Percentiles rank a stretch among this genome's conserved stretches.
These are phyloP conservation scores for Solanum arcanum DNA, from an alignment of 257 asterid genomes.

Conservation along the genomic window DNA sequence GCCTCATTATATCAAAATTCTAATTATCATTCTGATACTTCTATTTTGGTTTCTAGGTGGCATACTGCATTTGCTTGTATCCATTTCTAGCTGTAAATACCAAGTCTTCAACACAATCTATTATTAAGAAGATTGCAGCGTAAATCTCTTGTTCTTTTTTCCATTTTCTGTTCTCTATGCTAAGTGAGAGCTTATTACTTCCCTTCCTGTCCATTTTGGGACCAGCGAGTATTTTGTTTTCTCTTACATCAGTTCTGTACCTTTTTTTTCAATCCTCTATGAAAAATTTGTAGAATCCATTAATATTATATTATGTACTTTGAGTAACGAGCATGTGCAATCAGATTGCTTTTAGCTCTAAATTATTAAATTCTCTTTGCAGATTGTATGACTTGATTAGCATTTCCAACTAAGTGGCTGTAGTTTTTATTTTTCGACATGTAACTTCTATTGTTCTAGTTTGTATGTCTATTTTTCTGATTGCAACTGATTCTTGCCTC, in stretches of 20 bases:
- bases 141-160: constrained; percentile 8
- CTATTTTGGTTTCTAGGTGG: constrained; percentile 34
- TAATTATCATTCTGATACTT: neutral
- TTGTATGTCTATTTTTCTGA: neutral
- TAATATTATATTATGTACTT: neutral
- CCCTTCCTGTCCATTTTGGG: neutral
- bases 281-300: neutral
- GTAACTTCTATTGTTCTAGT: neutral
- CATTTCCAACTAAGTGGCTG: neutral
- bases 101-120: constrained; percentile 47
- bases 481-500: neutral
- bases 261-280: neutral
- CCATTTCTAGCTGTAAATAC: constrained; percentile 74
- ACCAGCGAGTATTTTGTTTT: neutral
- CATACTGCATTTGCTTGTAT: constrained; percentile 53
- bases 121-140: constrained; percentile 49
- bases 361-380: neutral
- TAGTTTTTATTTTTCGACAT: neutral
- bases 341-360: neutral
- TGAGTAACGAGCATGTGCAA: neutral
- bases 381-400: neutral
- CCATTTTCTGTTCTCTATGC: neutral
- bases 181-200: neutral
- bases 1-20: neutral
- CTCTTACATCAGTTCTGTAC: neutral